Evolutionary conservation across 2,329 filamentous ascomycete species (phyloP).

Genomic region (Lojkania enalia): DNA sequence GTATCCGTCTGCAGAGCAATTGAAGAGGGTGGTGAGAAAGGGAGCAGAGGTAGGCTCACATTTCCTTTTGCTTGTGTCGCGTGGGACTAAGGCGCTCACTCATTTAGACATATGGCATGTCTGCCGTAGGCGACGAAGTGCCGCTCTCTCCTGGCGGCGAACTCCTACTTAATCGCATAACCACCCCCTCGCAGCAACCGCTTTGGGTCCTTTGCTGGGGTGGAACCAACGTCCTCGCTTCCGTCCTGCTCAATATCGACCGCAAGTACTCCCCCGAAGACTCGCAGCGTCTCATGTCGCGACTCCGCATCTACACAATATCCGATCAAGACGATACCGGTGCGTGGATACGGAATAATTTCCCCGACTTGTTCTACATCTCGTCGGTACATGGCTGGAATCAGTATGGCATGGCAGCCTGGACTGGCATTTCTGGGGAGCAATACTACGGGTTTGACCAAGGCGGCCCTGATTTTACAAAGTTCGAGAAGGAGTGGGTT

Average conservation of each 20-base stretch:
- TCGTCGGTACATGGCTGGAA: constrained; percentile 60
- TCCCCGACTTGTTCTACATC: constrained; percentile 61
- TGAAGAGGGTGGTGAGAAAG: constrained; percentile 30
- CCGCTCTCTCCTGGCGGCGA: constrained; percentile 50
- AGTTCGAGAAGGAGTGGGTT: constrained; percentile 57
- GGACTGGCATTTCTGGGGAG: constrained; percentile 60
- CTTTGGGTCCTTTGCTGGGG: constrained; percentile 60
- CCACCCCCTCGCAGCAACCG: constrained; percentile 45
- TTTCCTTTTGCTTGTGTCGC: neutral
- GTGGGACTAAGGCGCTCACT: neutral
- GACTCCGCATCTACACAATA: constrained; percentile 50
- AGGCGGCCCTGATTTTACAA: constrained; percentile 53
- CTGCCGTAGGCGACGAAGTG: constrained; percentile 33
- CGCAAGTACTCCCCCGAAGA: constrained; percentile 36
- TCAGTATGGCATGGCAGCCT: constrained; percentile 58
- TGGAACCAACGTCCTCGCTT: constrained; percentile 57
- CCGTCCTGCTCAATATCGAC: constrained; percentile 50
- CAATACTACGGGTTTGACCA: constrained; percentile 52
- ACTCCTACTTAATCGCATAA: constrained; percentile 50
- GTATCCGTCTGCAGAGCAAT: constrained; percentile 32
- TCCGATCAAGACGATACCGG: constrained; percentile 64
- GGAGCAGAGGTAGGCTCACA: constrained; percentile 34
- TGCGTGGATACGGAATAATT: constrained; percentile 58
- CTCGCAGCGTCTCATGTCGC: constrained; percentile 35
- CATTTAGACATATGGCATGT: constrained; percentile 44